Base-by-base conservation (phyloP, 495 filamentous ascomycete genomes). In the Xanthoparmelia taractica region DNA sequence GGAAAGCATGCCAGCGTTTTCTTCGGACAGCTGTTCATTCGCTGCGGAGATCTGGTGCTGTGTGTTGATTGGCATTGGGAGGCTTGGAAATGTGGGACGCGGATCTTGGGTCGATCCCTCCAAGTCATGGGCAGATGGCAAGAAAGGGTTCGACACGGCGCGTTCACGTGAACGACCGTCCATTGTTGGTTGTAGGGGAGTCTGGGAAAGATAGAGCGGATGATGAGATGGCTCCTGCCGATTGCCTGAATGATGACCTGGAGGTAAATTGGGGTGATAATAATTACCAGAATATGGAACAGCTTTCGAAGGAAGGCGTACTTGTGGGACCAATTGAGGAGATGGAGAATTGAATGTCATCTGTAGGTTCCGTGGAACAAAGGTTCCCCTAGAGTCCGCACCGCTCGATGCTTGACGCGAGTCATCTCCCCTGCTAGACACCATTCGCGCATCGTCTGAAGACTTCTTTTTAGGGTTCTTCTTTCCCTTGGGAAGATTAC, bases 401-500 rank as follows among this genome's bases (percentile, higher is more conserved):
- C n/a, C 37, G 10, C 47, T 23, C 6, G 40, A 41, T 13, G 29
- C 29, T 4, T 41, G 37, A 33, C 25, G 37, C 15, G 13, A 38
- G 20, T 31, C 40, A 34, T 31, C 37, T 11, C 7, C 37, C 12
- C 23, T 33, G 37, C 56, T 6, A 0, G n/a, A 41, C 20, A 43
- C 50, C 4, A 31, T 47, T 33, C 61, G 61, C 34, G 61, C 61
- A 58, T 63, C 61, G 41, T 63, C 61, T 1, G 61, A 63, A 17
- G 15, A 58, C 27, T 25, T 58, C 36, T 63, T 63, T 15, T 38
- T 31, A 7, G 61, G 61, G 18, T 63, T 63, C 41, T 34, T 63
- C 36, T 50, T 63, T 11, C 55, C 41, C 36, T 34, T 63, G 7
- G 61, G 61, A n/a, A 45, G 8, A n/a, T 40, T 63, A 7, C 60